phyloP scores from a whole-genome alignment of 2,329 filamentous ascomycete genomes.

The Aureobasidium melanogenum region DNA sequence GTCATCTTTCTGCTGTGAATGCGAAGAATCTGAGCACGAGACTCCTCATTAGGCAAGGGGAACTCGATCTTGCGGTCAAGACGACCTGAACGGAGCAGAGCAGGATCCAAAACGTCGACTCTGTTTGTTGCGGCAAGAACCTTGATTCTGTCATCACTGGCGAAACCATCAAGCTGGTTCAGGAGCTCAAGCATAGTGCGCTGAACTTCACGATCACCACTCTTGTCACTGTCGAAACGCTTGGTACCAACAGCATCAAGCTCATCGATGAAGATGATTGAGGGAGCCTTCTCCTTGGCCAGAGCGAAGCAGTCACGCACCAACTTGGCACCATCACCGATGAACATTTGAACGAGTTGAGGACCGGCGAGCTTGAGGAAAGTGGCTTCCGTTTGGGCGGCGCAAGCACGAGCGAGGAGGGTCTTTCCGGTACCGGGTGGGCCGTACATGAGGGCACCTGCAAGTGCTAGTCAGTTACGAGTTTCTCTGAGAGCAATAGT shows the following conservation, averaged over 20 bases:
- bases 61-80: slow-evolving; percentile 98
- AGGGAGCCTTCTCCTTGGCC: slow-evolving; percentile 96
- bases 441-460: slow-evolving; percentile 96
- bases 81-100: slow-evolving; percentile 81
- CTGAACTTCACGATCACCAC: slow-evolving; percentile 94
- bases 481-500: not conserved
- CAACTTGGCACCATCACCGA: slow-evolving; percentile 94
- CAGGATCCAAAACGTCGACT: slow-evolving; percentile 87
- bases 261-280: slow-evolving; percentile 99
- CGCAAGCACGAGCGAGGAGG: slow-evolving; percentile 86
- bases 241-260: slow-evolving; percentile 97
- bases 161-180: slow-evolving; percentile 97
- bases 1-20: slow-evolving; percentile 99
- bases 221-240: slow-evolving; percentile 97
- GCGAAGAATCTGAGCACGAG: slow-evolving; percentile 89
- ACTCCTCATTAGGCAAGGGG: slow-evolving; percentile 94
- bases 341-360: slow-evolving; percentile 99
- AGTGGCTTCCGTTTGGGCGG: slow-evolving; percentile 94
- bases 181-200: slow-evolving; percentile 97
- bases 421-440: slow-evolving; percentile 87
- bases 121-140: slow-evolving; percentile 91
- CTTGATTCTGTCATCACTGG: slow-evolving; percentile 93
- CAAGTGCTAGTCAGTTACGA: slow-evolving; percentile 9
- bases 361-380: slow-evolving; percentile 98
- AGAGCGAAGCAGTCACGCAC: slow-evolving; percentile 96